Base-by-base conservation (phyloP, 179 eudicot genomes). In the Actinidia polygama region DNA sequence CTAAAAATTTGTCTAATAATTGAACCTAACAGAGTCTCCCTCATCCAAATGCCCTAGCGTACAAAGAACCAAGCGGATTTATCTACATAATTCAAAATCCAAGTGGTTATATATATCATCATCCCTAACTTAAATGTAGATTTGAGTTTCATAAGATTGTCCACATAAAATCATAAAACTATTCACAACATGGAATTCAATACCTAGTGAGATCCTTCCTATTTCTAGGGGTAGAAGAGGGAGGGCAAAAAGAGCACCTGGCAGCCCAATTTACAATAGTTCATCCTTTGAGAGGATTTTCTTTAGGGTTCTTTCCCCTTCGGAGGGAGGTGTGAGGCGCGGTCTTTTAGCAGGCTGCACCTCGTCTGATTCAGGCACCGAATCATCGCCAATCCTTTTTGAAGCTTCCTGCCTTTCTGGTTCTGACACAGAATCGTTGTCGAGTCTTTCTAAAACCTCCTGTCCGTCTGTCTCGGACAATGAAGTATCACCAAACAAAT, bases 371-470 rank as follows among this genome's bases (percentile, higher is more conserved):
- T 77, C 81, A n/a, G 19, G 64, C 70, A 21, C 19, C 23, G 26
- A 10, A 67, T 54, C 81, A 36, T 69, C 81, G 58, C 30, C 49
- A 16, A 55, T 78, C 79, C 89, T 89, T 85, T 93, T 92, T 18
- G 90, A 67, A 46, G 81, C 84, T n/a, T 26, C 86, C 62, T 63
- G 82, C 73, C 24, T 82, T 50, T 83, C 92, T 10, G 87, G 81
- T 63, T 91, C 87, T 7, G 85, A 62, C 44, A 79, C 66, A 18
- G 23, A 26, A 11, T 57, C 61, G 7, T 21, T 26, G 53, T 53
- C 46, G 5, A 24, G 61, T 0, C 63, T 85, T 81, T 89, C 87
- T 11, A 87, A 51, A 26, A 81, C 83, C 24, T 66, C 86, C 64
- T 69, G 83, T 76, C 68, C 82, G 21, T 86, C 92, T 0, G 82